Evolutionary conservation across 164 flowering plant species (phyloP).

Genomic region (Piper betle): DNA sequence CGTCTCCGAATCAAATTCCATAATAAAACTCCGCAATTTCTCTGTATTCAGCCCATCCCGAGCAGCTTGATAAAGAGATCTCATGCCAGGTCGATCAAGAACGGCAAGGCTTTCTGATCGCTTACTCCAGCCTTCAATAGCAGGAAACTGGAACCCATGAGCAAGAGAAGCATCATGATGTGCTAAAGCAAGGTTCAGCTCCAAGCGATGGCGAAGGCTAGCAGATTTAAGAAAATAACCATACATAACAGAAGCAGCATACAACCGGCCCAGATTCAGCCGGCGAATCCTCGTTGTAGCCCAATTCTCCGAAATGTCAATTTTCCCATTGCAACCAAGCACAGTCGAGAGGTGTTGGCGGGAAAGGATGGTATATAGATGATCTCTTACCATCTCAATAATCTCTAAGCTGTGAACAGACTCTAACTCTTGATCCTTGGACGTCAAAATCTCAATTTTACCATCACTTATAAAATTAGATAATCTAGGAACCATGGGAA

Average conservation of each 20-base stretch:
- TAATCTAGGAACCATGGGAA: conserved; percentile 63
- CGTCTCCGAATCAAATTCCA: conserved; percentile 49
- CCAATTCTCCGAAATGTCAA: conserved; percentile 44
- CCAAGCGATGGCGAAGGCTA: conserved; percentile 43
- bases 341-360: conserved; percentile 40
- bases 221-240: conserved; percentile 83
- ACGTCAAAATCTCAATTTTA: conserved; percentile 58
- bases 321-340: conserved; percentile 42
- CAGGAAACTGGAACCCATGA: conserved; percentile 9
- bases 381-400: conserved; percentile 59
- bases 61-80: conserved; percentile 19
- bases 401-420: conserved; percentile 54
- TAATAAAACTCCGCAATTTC: conserved; percentile 35
- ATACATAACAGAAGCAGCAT: conserved; percentile 62
- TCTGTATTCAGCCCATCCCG: conserved; percentile 11
- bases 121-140: conserved; percentile 14
- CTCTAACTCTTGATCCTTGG: conserved; percentile 64
- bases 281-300: conserved; percentile 33
- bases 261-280: conserved; percentile 38
- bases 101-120: conserved; percentile 16
- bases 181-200: conserved; percentile 20
- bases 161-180: conserved; percentile 13
- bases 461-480: conserved; percentile 52
- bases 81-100: conserved; percentile 11
- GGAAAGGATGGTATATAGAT: conserved; percentile 22